Percentiles rank a stretch among this genome's conserved stretches.
Conservation (phyloP, 441 rosid genomes). For the Pelargonium exstipulatum region DNA sequence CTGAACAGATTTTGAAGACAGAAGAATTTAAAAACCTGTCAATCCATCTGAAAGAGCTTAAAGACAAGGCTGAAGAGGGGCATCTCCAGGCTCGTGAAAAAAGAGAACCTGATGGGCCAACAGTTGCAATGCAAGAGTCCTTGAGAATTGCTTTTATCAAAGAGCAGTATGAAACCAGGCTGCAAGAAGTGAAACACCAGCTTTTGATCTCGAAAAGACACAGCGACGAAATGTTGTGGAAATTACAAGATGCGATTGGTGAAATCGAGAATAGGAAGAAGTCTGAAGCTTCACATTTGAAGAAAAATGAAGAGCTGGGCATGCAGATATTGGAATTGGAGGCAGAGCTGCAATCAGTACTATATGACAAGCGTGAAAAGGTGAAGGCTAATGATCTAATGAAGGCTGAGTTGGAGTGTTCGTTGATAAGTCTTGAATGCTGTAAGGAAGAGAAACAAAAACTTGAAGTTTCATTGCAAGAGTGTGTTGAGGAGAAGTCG, state of each 20-base stretch:
- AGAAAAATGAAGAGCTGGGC: conserved; percentile 76
- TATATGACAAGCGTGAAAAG: conserved; percentile 73
- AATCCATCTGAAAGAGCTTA: conserved; percentile 77
- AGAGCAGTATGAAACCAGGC: conserved; percentile 80
- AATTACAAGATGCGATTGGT: conserved; percentile 84
- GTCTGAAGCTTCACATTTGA: conserved; percentile 69
- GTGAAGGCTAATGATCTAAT: conserved; percentile 60
- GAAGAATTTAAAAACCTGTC: conserved; percentile 87
- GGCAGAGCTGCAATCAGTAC: conserved; percentile 52
- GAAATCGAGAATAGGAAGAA: conserved; percentile 72
- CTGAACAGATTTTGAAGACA: conserved; percentile 78
- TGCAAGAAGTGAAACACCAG: conserved; percentile 84
- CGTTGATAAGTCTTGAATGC: conserved; percentile 91
- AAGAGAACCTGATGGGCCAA: conserved; percentile 46
- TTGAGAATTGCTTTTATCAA: conserved; percentile 94
- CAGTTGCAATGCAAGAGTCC: conserved; percentile 74
- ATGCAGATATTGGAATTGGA: conserved; percentile 69
- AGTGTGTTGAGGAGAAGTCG: conserved; percentile 55
- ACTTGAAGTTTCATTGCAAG: conserved; percentile 61
- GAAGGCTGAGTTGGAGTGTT: conserved; percentile 96
- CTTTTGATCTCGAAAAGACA: conserved; percentile 79
- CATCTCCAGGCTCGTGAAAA: conserved; percentile 50
- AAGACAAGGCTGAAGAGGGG: conserved; percentile 81
- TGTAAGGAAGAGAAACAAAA: conserved; percentile 91
- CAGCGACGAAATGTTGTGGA: conserved; percentile 84